These are phyloP conservation scores for Acanthamoeba triangularis DNA, from an alignment of 208 protist species.

Conservation along the genomic window DNA sequence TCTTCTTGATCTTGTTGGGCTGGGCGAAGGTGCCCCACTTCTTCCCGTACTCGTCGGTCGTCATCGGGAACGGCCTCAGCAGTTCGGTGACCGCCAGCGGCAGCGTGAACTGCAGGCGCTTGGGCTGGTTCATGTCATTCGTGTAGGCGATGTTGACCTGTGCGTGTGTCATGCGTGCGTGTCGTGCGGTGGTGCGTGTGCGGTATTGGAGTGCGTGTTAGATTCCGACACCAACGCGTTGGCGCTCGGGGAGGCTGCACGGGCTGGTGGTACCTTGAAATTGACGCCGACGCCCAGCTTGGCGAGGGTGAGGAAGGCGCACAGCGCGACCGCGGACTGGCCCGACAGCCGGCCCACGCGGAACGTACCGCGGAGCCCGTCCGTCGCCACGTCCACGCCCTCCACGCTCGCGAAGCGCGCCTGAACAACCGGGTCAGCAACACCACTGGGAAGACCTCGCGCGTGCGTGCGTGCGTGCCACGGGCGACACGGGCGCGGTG, in stretches of 20 bases:
- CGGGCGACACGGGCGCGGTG: neutral
- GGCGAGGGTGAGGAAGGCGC: neutral
- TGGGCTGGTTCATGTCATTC: constrained; percentile 28
- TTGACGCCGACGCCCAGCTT: neutral
- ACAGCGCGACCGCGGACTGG: constrained; percentile 5
- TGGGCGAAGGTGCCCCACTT: constrained; percentile 31
- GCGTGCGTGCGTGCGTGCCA: too few species aligned
- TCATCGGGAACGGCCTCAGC: constrained; percentile 9
- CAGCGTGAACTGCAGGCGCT: constrained; percentile 49
- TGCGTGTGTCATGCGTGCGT: too few species aligned
- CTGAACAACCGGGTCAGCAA: neutral
- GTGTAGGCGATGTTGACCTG: constrained; percentile 3
- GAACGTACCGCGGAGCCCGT: neutral
- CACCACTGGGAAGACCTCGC: neutral
- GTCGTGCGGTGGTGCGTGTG: neutral
- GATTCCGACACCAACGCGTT: too few species aligned
- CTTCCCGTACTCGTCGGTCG: constrained; percentile 38
- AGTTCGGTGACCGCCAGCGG: constrained; percentile 21
- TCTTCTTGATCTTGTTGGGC: constrained; percentile 41
- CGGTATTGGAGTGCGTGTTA: too few species aligned
- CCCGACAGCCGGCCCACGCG: neutral
- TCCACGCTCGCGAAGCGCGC: neutral
- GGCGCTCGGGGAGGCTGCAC: neutral
- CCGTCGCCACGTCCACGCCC: constrained; percentile 15
- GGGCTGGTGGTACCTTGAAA: neutral